These are phyloP conservation scores for Chlorella sorokiniana DNA, from an alignment of 139 green algal species.

Conservation along the genomic window DNA sequence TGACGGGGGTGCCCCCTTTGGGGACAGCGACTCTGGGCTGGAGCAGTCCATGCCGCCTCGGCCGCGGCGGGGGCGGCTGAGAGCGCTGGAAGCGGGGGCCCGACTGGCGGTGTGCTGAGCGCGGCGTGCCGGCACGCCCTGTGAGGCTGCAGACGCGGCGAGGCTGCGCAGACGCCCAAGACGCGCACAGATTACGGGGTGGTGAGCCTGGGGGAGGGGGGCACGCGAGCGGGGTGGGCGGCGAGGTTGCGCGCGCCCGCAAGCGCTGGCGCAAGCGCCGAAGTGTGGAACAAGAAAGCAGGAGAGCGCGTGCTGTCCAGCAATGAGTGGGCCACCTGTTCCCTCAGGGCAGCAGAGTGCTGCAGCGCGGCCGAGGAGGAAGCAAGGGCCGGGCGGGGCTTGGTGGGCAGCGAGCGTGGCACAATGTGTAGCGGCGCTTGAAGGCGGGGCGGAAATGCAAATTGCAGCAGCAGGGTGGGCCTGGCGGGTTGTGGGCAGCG, in stretches of 20 bases:
- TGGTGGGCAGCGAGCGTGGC: not conserved
- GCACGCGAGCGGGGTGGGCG: not conserved
- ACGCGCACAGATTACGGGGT: not conserved
- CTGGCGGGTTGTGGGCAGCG: no score
- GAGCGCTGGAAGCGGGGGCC: not conserved
- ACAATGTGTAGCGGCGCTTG: not conserved
- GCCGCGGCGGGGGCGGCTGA: not conserved
- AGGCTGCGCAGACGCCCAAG: constrained; percentile 5
- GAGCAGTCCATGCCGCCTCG: not conserved
- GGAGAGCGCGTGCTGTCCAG: not conserved
- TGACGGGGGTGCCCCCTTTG: not conserved
- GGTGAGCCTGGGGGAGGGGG: not conserved
- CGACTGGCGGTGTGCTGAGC: not conserved
- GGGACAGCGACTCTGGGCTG: not conserved
- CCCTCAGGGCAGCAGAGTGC: not conserved
- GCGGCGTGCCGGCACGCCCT: not conserved
- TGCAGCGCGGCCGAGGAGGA: not conserved
- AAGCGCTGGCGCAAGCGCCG: not conserved
- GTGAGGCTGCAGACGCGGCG: not conserved
- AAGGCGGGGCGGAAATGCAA: no score
- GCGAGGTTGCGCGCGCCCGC: not conserved
- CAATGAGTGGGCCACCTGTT: constrained; percentile 6
- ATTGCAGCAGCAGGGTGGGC: no score
- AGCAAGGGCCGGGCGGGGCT: not conserved
- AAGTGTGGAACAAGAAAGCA: not conserved